Evolutionary conservation across 108 stramenopile genomes (phyloP).

Genomic region (Cylindrotheca fusiformis): DNA sequence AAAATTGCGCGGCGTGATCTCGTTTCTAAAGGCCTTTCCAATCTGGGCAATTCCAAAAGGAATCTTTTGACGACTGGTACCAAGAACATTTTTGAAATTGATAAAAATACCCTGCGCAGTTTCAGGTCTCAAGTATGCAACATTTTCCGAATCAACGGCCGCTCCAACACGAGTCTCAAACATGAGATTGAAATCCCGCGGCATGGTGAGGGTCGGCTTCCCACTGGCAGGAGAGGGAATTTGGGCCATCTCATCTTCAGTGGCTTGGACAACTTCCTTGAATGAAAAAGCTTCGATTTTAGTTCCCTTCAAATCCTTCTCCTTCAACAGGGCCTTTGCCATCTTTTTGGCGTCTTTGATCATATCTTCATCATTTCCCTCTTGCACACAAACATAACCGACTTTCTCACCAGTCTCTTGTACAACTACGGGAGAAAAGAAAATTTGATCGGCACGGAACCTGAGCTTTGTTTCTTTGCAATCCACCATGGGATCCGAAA

Average conservation of each 20-base stretch:
- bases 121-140: constrained; percentile 95
- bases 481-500: constrained; percentile 98
- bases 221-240: constrained; percentile 91
- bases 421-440: constrained; percentile 64
- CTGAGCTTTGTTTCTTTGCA: constrained; percentile 92
- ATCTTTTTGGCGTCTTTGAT: constrained; percentile 72
- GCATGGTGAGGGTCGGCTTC: constrained; percentile 88
- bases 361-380: constrained; percentile 84
- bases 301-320: constrained; percentile 28
- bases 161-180: constrained; percentile 96
- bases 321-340: constrained; percentile 69
- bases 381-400: constrained; percentile 87
- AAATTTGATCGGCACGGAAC: constrained; percentile 95
- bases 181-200: constrained; percentile 97
- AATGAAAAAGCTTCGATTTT: constrained; percentile 59
- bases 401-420: constrained; percentile 46
- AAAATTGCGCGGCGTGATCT: constrained; percentile 96
- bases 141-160: constrained; percentile 64
- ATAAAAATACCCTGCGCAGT: constrained; percentile 98
- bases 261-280: constrained; percentile 73
- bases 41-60: constrained; percentile 97
- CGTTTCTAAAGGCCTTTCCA: constrained; percentile 98
- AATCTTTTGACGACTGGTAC: constrained; percentile 76
- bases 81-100: constrained; percentile 92
- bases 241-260: constrained; percentile 71